A percentile compares a stretch with the other conserved stretches of the same genome.
phyloP scores from a whole-genome alignment of 768 basidiomycete genomes.

The Boletus rubropictus region DNA sequence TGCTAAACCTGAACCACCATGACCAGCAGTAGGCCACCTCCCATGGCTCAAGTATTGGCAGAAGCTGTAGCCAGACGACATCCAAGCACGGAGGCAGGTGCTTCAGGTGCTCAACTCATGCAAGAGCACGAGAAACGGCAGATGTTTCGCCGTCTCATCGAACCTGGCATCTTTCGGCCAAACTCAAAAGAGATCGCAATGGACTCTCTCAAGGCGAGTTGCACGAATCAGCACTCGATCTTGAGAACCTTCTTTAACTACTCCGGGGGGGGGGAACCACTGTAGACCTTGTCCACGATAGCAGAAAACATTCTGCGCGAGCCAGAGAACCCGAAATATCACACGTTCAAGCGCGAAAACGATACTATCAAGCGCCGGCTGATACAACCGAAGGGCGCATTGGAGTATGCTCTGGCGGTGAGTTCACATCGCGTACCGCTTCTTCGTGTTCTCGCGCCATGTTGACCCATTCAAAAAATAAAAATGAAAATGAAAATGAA shows the following conservation, averaged over 20 bases:
- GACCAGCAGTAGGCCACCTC: slow-evolving; percentile 8
- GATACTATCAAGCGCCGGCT: slow-evolving; percentile 56
- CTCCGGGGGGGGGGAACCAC: no score
- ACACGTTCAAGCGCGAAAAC: slow-evolving; percentile 75
- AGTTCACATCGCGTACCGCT: neutral
- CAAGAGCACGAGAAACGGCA: slow-evolving; percentile 64
- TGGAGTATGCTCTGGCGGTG: slow-evolving; percentile 75
- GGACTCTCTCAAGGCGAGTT: slow-evolving; percentile 55
- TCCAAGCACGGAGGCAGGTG: neutral
- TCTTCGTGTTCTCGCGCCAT: no score
- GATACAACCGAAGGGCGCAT: slow-evolving; percentile 61
- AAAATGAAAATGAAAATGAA: no score
- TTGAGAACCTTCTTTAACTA: neutral
- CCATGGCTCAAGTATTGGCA: slow-evolving; percentile 23
- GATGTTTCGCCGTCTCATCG: slow-evolving; percentile 67
- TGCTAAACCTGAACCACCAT: slow-evolving; percentile 5
- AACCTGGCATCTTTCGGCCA: slow-evolving; percentile 71
- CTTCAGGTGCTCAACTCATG: slow-evolving; percentile 11
- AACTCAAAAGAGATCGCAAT: slow-evolving; percentile 58
- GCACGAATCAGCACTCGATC: neutral
- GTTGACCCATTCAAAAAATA: neutral
- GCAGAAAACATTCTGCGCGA: slow-evolving; percentile 71
- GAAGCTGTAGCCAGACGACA: slow-evolving; percentile 27
- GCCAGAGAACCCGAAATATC: slow-evolving; percentile 67
- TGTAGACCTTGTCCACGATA: slow-evolving; percentile 54